These are phyloP conservation scores for Cinnamomum micranthum DNA, from an alignment of 164 flowering plant species.

Conservation along the genomic window DNA sequence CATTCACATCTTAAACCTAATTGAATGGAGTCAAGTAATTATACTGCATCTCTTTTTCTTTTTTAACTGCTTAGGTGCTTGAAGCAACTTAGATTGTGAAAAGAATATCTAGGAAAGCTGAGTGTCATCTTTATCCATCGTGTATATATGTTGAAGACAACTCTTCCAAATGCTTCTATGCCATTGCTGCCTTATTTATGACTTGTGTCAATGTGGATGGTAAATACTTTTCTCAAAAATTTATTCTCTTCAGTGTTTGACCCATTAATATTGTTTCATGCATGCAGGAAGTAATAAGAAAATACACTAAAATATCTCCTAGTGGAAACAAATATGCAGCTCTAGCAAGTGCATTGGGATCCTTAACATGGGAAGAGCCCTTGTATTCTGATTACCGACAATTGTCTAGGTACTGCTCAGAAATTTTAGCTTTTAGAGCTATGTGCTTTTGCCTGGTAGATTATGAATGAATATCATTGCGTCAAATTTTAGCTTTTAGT, in stretches of 20 bases:
- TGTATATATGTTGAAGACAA: neutral
- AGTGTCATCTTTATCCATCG: neutral
- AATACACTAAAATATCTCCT: constrained; percentile 55
- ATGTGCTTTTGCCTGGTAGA: neutral
- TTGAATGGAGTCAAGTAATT: no score
- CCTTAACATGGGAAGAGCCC: constrained; percentile 88
- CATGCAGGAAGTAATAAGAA: constrained; percentile 74
- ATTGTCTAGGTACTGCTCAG: constrained; percentile 61
- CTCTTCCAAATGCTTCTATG: neutral
- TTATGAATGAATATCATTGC: neutral
- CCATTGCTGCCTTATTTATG: neutral
- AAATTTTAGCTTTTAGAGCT: neutral
- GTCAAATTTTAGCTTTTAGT: neutral
- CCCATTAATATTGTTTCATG: constrained; percentile 6
- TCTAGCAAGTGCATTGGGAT: constrained; percentile 83
- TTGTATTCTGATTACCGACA: constrained; percentile 61
- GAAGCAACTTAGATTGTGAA: no score
- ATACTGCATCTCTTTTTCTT: neutral
- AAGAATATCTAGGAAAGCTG: no score
- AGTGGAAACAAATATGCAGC: constrained; percentile 66
- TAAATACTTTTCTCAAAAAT: neutral
- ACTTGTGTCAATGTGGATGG: neutral
- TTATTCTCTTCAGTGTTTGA: neutral
- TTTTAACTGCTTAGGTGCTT: neutral
- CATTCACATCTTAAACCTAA: no score